Conservation (phyloP, 2,329 filamentous ascomycete species). For the Colletotrichum sp. region DNA sequence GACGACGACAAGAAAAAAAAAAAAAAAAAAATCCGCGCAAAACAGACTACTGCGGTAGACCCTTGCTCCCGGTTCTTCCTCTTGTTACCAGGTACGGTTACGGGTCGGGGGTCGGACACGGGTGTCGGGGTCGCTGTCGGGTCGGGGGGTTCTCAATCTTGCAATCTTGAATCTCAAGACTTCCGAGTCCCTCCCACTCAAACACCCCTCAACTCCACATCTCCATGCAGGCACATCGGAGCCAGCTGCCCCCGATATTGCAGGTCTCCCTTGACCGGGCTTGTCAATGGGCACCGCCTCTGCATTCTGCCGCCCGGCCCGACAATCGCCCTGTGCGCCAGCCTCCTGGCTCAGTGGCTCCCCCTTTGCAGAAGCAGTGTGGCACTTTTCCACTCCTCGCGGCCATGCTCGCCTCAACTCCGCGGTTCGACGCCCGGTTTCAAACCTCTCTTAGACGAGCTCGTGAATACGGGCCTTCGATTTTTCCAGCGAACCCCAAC, state of each 20-base stretch:
- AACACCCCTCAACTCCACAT: constrained; percentile 10
- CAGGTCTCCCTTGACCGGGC: constrained; percentile 1
- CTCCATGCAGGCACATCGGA: constrained; percentile 16
- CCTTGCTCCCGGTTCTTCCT: constrained; percentile 17
- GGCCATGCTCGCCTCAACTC: background rate
- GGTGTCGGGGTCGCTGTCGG: background rate
- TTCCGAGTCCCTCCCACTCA: background rate
- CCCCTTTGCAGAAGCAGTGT: constrained; percentile 4
- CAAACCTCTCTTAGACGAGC: background rate
- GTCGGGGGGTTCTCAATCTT: constrained; percentile 1
- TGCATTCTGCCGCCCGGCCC: background rate
- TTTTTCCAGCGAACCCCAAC: constrained; percentile 1
- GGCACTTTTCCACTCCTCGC: background rate
- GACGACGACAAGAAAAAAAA: background rate
- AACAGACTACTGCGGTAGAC: background rate
- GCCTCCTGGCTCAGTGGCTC: background rate
- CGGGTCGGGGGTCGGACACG: background rate
- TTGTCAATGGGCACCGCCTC: constrained; percentile 4
- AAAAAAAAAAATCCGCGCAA: background rate
- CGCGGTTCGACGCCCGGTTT: constrained; percentile 3
- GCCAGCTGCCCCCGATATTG: constrained; percentile 14
- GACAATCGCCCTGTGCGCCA: constrained; percentile 4
- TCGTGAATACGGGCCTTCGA: constrained; percentile 11
- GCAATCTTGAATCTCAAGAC: background rate
- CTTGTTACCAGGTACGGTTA: background rate